phyloP scores from a whole-genome alignment of 495 filamentous ascomycete genomes.

The Podospora fimiseda region DNA sequence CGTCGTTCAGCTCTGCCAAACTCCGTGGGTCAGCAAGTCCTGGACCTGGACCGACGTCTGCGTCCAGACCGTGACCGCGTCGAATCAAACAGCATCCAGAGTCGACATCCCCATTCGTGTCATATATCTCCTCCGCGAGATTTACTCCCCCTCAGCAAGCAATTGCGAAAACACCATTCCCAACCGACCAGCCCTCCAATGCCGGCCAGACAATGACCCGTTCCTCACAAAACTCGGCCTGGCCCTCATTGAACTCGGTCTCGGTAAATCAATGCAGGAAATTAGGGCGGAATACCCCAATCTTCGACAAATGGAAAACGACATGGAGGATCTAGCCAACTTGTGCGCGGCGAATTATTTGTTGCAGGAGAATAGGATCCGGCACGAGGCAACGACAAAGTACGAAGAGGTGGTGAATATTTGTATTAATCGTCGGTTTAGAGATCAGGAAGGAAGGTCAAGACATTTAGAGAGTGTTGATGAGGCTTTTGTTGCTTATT shows the following conservation, averaged over 20 bases:
- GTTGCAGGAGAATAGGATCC: not conserved
- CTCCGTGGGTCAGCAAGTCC: not conserved
- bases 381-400: not conserved
- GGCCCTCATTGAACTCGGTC: constrained; percentile 3
- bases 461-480: not conserved
- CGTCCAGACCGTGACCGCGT: not conserved
- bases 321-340: not conserved
- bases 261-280: not conserved
- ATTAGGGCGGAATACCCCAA: not conserved
- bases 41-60: constrained; percentile 5
- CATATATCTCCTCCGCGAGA: not conserved
- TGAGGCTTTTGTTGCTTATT: not conserved
- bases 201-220: not conserved
- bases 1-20: not conserved
- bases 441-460: not conserved
- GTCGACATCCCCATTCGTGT: not conserved
- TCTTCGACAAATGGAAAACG: too few relatives aligned
- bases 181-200: not conserved
- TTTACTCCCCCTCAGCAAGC: constrained; percentile 1
- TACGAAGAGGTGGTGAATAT: not conserved
- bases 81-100: not conserved
- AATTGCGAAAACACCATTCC: not conserved
- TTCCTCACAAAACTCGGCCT: not conserved
- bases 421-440: not conserved
- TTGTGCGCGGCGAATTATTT: not conserved